Percentiles rank a stretch among this genome's conserved stretches.
These are phyloP conservation scores for Epichloe festucae DNA, from an alignment of 2,329 filamentous ascomycete species.

Conservation along the genomic window DNA sequence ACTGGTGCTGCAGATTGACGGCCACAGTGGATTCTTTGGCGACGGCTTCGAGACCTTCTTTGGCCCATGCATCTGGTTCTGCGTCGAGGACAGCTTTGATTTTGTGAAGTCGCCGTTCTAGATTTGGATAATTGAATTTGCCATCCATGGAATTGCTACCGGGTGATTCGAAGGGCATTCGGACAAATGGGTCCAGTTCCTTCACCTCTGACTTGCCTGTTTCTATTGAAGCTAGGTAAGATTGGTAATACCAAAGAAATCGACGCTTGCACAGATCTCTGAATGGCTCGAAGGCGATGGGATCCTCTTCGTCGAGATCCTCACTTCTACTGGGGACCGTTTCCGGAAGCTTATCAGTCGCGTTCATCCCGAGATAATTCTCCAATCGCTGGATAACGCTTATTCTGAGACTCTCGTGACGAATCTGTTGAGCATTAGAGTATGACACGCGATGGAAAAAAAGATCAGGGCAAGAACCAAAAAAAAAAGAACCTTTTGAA, in stretches of 20 bases:
- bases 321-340: slow-evolving; percentile 17
- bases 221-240: slow-evolving; percentile 61
- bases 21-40: slow-evolving; percentile 61
- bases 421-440: slow-evolving; percentile 46
- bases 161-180: slow-evolving; percentile 70
- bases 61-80: slow-evolving; percentile 61
- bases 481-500: slow-evolving; percentile 51
- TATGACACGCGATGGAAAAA: background rate
- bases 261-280: slow-evolving; percentile 80
- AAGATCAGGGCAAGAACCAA: background rate
- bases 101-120: slow-evolving; percentile 53
- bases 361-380: slow-evolving; percentile 54
- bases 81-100: slow-evolving; percentile 59
- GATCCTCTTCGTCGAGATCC: slow-evolving; percentile 40
- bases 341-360: slow-evolving; percentile 21
- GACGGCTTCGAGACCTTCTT: slow-evolving; percentile 50
- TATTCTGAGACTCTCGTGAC: slow-evolving; percentile 78
- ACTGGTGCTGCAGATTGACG: slow-evolving; percentile 72
- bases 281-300: slow-evolving; percentile 66
- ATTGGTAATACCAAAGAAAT: slow-evolving; percentile 93
- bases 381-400: slow-evolving; percentile 80
- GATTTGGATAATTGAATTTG: slow-evolving; percentile 64
- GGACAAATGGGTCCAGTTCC: slow-evolving; percentile 52
- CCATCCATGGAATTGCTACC: slow-evolving; percentile 75
- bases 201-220: slow-evolving; percentile 50